These are phyloP conservation scores for Parathielavia hyrcaniae DNA, from an alignment of 495 filamentous ascomycete species.

Conservation along the genomic window DNA sequence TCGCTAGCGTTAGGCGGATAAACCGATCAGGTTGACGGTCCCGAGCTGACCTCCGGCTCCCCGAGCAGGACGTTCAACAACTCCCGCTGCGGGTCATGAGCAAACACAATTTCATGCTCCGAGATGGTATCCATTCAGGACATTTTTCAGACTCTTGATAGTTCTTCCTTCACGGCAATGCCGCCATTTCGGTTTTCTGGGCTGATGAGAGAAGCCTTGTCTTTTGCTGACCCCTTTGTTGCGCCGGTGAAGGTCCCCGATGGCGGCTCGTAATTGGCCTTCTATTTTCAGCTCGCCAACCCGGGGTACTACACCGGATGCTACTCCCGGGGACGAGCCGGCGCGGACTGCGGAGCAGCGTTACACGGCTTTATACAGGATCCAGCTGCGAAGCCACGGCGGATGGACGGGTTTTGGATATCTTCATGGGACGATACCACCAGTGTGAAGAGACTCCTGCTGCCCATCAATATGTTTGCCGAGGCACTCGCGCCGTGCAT, in stretches of 20 bases:
- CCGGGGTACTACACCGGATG: conserved; percentile 15
- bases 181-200: not conserved
- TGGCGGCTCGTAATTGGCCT: not conserved
- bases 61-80: not conserved
- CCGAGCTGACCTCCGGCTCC: conserved; percentile 1
- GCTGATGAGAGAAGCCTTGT: not conserved
- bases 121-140: not conserved
- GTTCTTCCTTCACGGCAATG: not conserved
- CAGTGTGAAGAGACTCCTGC: not conserved
- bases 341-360: conserved; percentile 16
- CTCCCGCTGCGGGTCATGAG: not conserved
- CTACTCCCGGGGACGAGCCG: conserved; percentile 15
- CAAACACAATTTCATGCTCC: not conserved
- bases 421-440: not conserved
- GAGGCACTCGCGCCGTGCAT: conserved; percentile 11
- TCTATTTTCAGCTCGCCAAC: conserved; percentile 17
- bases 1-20: not conserved
- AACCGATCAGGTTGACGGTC: not conserved
- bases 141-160: not conserved
- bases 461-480: conserved; percentile 6
- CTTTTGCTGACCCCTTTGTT: not conserved
- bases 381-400: not conserved
- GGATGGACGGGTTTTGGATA: too few relatives aligned
- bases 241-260: not conserved
- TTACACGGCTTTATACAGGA: conserved; percentile 3